Base-by-base conservation (phyloP, 192 early-diverging fungal genomes). In the Backusella psychrophila region DNA sequence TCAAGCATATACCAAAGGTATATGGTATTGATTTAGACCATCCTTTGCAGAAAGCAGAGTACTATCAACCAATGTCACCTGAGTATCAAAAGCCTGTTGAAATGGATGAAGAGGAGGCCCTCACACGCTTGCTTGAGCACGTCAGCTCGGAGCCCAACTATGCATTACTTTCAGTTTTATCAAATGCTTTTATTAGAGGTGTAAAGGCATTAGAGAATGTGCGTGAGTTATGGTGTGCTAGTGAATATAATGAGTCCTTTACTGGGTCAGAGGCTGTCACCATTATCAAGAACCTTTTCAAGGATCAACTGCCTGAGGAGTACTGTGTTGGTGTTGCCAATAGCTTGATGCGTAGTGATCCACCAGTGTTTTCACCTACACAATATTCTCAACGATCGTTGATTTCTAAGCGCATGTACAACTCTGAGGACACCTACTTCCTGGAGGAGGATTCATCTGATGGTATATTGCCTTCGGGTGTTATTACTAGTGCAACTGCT, bases 401-500 rank as follows among this genome's bases (percentile, higher is more conserved):
- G 34, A 56, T 69, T 41, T 53, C 71, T 15, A 83, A 83, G 46
- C 79, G 75, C 12, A 38, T 83, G 70, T 79, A 79, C 52, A 72
- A 83, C 38, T 80, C 82, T 4, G 39, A 69, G 29, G 82, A 83
- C 39, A 75, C 76, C 34, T 83, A 83, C 44, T 56, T 39, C 6
- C 71, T 83, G 6, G 76, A 66, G 21, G 80, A 84, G 38, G 77
- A 82, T 17, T 49, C 39, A 5, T 78, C 77, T 36, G 84, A 87
- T 41, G 68, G 72, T 3, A 83, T 86, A 52, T 66, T 91, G 4
- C 93, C 94, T 42, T 91, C 89, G 67, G 97, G 97, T 33, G 91
- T 99, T 0, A 94, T 96, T 83, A 95, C 94, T 1, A 88, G 91
- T 38, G 84, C 98, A 53, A 92, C 96, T 0, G 90, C 93, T 68